Evolutionary conservation across 805 yeast genomes (phyloP), one percentile per base, ranked within the genome.

Genomic region (Zygosaccharomyces gambellarensis): DNA sequence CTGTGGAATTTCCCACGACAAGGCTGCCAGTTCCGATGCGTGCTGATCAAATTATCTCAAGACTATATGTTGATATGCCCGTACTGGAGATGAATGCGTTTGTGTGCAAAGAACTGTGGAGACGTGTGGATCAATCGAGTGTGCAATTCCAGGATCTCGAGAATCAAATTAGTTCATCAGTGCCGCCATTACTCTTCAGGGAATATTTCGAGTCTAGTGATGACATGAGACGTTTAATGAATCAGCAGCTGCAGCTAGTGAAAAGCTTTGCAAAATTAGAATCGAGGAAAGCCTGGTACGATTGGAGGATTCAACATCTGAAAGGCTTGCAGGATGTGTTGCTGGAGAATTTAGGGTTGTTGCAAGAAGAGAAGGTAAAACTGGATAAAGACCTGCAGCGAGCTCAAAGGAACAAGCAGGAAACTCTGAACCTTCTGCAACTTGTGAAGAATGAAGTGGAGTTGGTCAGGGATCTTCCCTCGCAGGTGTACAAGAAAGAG

Each of bases 221-320:
- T 2, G 67, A 65, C 32, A 76, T 71, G 5, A 71, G 71, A 53
- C 64, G 67, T 38, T 56, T 61, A 1, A 71, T 80, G 72, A 73
- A 71, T 32, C 64, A 74, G n/a, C 77, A 78, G 51, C 71, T 82
- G 43, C 75, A 73, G 50, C 50, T 75, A 10, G 66, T 82, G 39
- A 79, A 80, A 58, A 76, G 72, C 28, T 76, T 66, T 50, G 72
- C 86, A 0, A 70, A 80, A 28, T 69, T 74, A 28, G 79, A 78
- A 57, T 79, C 87, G 0, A 72, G 70, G 50, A 74, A 72, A 34
- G 76, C 76, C 0, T 83, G 87, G 87, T 79, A 78, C 55, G 76
- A 74, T 44, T 83, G 88, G 89, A 67, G 87, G 51, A 61, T 70
- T 10, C 78, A 79, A 52, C 72, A 81, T 42, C 59, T 77, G 5